Evolutionary conservation across 495 filamentous ascomycete species (phyloP).

Genomic region (Emericellopsis terricola): DNA sequence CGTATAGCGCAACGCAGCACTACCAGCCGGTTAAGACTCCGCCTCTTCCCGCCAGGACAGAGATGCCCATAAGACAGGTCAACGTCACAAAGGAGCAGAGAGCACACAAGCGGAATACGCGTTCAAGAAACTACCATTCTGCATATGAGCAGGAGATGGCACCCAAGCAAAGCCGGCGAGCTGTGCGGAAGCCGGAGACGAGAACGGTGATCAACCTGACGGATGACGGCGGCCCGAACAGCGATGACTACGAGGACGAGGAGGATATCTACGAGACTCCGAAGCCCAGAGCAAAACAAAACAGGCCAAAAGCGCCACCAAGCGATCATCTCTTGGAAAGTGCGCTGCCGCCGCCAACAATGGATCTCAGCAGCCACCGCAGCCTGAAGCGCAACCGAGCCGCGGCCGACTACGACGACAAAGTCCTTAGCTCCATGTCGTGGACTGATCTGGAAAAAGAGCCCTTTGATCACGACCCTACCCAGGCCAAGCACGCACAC

Average conservation of each 20-base stretch:
- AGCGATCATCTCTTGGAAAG: constrained; percentile 1
- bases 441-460: constrained; percentile 34
- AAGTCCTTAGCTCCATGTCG: constrained; percentile 30
- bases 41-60: too few relatives aligned
- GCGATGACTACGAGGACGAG: not conserved
- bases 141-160: too few relatives aligned
- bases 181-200: too few relatives aligned
- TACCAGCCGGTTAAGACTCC: too few relatives aligned
- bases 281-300: not conserved
- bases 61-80: too few relatives aligned
- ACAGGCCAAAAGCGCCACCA: not conserved
- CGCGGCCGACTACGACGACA: constrained; percentile 34
- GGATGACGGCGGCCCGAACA: too few relatives aligned
- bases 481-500: constrained; percentile 12
- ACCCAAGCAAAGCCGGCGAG: too few relatives aligned
- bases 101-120: too few relatives aligned
- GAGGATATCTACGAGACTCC: not conserved
- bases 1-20: too few relatives aligned
- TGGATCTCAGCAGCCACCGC: not conserved
- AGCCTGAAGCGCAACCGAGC: not conserved
- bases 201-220: not conserved
- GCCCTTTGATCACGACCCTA: constrained; percentile 36
- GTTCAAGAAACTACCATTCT: too few relatives aligned
- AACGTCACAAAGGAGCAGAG: too few relatives aligned
- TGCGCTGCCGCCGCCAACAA: constrained; percentile 1